A percentile compares a stretch with the other conserved stretches of the same genome.
These are phyloP conservation scores for Kodamaea suecica DNA, from an alignment of 1,139 yeast species.

Conservation along the genomic window DNA sequence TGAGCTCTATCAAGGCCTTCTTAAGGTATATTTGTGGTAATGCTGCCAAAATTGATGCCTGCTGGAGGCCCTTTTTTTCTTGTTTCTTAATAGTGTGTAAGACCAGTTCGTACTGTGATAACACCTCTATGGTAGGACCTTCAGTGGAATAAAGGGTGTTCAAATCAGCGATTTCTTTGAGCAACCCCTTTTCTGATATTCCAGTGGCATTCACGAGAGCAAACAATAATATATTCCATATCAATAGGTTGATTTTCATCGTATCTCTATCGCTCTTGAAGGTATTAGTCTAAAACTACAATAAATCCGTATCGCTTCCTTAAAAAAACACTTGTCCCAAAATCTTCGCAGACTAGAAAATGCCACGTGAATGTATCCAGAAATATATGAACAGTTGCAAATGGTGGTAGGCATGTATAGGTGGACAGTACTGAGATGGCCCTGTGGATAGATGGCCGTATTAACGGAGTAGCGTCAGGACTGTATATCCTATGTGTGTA, in stretches of 20 bases:
- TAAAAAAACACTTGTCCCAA: background rate
- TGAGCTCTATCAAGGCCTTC: constrained; percentile 52
- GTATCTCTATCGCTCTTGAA: background rate
- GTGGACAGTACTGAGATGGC: too few species aligned
- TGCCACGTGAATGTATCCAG: background rate
- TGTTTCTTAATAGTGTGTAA: constrained; percentile 14
- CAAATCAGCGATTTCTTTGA: constrained; percentile 6
- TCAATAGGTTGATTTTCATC: constrained; percentile 1
- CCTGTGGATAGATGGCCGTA: too few species aligned
- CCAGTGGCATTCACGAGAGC: background rate
- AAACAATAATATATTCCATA: background rate
- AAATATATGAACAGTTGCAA: background rate
- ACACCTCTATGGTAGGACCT: constrained; percentile 28
- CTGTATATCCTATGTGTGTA: too few species aligned
- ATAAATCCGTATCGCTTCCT: too few species aligned
- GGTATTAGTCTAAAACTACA: background rate
- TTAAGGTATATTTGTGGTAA: constrained; percentile 45
- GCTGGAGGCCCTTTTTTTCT: background rate
- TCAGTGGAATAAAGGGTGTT: constrained; percentile 14
- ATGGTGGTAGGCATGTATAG: too few species aligned
- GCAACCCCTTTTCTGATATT: background rate
- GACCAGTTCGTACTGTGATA: constrained; percentile 23
- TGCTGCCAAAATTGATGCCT: background rate
- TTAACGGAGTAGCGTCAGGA: too few species aligned
- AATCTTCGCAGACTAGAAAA: too few species aligned